Evolutionary conservation across 108 stramenopile genomes (phyloP), one percentile per base, ranked within the genome.

Genomic region (Cylindrotheca fusiformis): DNA sequence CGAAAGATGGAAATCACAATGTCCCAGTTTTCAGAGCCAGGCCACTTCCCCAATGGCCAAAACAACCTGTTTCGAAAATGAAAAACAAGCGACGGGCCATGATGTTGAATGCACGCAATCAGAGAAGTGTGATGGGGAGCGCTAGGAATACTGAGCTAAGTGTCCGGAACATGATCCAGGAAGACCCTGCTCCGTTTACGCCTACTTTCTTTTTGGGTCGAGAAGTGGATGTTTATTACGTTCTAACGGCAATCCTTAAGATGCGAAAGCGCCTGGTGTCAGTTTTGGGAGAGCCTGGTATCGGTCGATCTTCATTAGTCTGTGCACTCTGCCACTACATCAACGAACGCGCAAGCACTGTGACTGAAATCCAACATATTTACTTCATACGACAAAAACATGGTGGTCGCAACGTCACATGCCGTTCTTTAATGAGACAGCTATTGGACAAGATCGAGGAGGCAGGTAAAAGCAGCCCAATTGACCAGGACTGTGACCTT

Each of bases 201-300:
- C 90, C 94, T 0, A 79, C 90, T 36, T 87, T 81, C 25, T 95
- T 92, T 67, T 25, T 88, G 26, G 94, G 94, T 6, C 58, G 94
- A 22, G 91, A 95, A 61, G 79, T 87, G 31, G 83, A 90, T 28
- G 82, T 90, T 77, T 88, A 88, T 57, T 67, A 75, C 28, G 54
- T 91, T 18, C 59, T 95, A 32, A 65, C 76, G 21, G 65, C 71
- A 12, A 25, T 91, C 25, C 59, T 85, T 3, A 67, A 78, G 30
- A 52, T 80, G 65, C 48, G 51, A 10, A 76, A 81, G 26, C 68
- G 89, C 5, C 57, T 92, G n/a, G 87, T 95, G 20, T 79, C 77
- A 28, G 59, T 90, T 23, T 32, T 85, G 0, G 91, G 91, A 18
- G 71, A 72, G 23, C 57, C 72, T 21, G 94, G 94, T 2, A 74